Percentiles rank a stretch among this genome's conserved stretches.
Evolutionary conservation across 352 stramenopile genomes (phyloP).

Genomic region (Globisporangium spiculum): DNA sequence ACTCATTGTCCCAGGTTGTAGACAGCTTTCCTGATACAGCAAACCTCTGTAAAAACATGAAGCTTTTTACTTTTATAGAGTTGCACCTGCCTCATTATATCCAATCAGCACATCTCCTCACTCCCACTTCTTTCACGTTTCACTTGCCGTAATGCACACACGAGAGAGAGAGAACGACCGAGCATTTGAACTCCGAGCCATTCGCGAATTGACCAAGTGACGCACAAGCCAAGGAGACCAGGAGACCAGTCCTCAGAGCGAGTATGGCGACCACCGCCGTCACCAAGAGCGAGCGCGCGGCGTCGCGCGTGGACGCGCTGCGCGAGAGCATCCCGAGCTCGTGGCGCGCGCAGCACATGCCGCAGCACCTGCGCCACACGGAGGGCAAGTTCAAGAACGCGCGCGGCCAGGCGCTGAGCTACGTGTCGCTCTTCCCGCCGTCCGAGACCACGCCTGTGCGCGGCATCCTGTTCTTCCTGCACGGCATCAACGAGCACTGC

Average conservation of each 20-base stretch:
- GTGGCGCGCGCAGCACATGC: conserved; percentile 33
- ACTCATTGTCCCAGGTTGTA: neutral
- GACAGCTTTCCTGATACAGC: neutral
- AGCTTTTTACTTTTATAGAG: neutral
- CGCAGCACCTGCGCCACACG: conserved; percentile 28
- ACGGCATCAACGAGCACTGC: conserved; percentile 47
- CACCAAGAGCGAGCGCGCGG: neutral
- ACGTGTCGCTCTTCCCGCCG: conserved; percentile 37
- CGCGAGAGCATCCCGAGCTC: conserved; percentile 15
- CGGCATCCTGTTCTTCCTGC: conserved; percentile 47
- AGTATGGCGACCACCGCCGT: neutral
- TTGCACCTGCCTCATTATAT: neutral
- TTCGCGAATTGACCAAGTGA: neutral
- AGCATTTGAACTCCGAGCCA: neutral
- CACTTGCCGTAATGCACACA: neutral
- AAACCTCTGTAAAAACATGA: neutral
- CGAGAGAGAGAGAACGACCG: neutral
- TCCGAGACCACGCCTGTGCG: conserved; percentile 17
- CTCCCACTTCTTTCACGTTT: neutral
- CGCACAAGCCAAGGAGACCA: neutral
- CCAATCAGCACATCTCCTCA: neutral
- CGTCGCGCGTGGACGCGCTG: conserved; percentile 9
- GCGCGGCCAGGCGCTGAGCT: conserved; percentile 38
- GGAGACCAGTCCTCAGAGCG: no score
- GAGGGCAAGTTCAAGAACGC: conserved; percentile 38